Base-by-base conservation (phyloP, 352 stramenopile species). In the Aphanomyces stellatus region DNA sequence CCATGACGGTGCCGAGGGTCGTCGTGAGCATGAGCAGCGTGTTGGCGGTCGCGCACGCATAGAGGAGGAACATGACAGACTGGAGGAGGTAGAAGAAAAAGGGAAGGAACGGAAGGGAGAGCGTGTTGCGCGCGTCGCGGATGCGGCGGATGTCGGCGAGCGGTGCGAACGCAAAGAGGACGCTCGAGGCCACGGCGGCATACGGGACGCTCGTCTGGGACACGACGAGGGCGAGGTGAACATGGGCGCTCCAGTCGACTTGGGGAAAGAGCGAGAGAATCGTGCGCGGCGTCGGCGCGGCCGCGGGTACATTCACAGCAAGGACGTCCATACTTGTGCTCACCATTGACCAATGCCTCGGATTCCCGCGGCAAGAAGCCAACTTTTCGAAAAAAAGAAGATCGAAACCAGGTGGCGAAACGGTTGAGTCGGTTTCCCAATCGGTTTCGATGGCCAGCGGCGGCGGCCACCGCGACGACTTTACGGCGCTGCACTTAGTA, bases 11-110 rank as follows among this genome's bases (percentile, higher is more conserved):
- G 49, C 85, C 82, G 0, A 93, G 73, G 13, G 80, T 53, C 30
- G 82, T 80, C 13, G 81, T 90, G 48, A 70, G 69, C 34, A 73
- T 74, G 71, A 93, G 84, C 31, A 93, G 57, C 27, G 65, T 25
- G 42, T 93, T 91, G 25, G 71, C 60, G 24, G 79, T 90, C 51
- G 76, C 84, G 51, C 76, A 87, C 13, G 69, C 81, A 62, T 93
- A 91, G 53, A 93, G 72, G 51, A 82, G 83, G 72, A 89, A 90
- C 62, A 90, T 89, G n/a, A 88, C 57, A n/a, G 76, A 90, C 71
- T 88, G 78, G 61, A 93, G 73, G 34, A 91, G 86, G 74, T 88
- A 93, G 72, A 91, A 91, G 70, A 89, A 93, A 69, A 91, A 91
- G 5, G 82, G 85, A 34, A 79, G 81, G 65, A 91, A 91, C 49